Conservation (phyloP, 768 basidiomycete species). For the Austroboletus eburneus region DNA sequence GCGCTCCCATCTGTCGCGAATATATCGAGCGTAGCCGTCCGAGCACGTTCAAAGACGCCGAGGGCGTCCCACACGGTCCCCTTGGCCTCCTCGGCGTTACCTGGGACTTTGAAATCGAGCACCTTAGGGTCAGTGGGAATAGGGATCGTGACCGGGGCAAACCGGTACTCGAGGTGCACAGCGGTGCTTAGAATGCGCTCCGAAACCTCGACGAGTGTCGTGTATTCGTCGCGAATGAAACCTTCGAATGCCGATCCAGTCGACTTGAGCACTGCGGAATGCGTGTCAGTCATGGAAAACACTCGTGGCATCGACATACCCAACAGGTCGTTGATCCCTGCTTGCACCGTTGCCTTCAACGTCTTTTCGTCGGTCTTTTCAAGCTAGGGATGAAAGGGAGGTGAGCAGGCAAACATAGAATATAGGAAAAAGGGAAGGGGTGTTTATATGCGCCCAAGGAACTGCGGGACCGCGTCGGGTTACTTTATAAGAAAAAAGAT, state of each 20-base stretch:
- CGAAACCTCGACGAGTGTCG: constrained; percentile 77
- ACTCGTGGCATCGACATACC: constrained; percentile 42
- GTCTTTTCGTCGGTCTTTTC: constrained; percentile 66
- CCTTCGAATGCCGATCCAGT: constrained; percentile 81
- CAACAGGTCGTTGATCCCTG: constrained; percentile 76
- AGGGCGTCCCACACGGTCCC: constrained; percentile 60
- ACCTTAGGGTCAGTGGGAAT: constrained; percentile 49
- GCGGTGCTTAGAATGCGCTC: constrained; percentile 92
- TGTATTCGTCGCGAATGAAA: constrained; percentile 83
- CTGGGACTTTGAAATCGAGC: constrained; percentile 45
- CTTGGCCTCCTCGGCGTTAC: constrained; percentile 29
- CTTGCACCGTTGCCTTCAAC: constrained; percentile 55
- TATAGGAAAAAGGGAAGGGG: neutral
- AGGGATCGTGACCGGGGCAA: constrained; percentile 44
- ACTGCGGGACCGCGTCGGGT: too few relatives aligned
- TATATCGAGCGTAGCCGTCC: constrained; percentile 64
- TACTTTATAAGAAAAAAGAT: neutral
- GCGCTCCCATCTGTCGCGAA: constrained; percentile 90
- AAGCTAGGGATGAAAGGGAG: constrained; percentile 39
- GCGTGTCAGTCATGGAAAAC: neutral
- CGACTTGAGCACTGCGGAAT: constrained; percentile 72
- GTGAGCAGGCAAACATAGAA: neutral
- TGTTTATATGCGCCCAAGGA: neutral
- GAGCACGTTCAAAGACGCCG: constrained; percentile 48
- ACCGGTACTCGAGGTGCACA: constrained; percentile 71